These are phyloP conservation scores for Pistacia integerrima DNA, from an alignment of 345 rosid species.

Conservation along the genomic window DNA sequence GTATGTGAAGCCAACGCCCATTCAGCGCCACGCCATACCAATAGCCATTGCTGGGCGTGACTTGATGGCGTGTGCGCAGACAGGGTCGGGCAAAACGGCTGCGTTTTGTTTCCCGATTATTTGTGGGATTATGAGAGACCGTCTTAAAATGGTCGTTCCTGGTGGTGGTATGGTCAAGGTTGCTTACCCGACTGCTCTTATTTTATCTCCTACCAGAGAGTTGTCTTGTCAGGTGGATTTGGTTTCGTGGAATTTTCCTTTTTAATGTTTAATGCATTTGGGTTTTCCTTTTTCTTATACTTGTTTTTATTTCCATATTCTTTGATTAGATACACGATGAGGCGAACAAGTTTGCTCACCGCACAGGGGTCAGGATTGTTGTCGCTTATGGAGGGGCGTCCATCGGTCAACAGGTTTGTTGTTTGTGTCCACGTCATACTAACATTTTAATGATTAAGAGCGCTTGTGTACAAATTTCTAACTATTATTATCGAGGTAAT, in stretches of 20 bases:
- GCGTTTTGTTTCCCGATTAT: conserved; percentile 60
- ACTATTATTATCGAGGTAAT: too few relatives aligned
- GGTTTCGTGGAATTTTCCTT: not conserved
- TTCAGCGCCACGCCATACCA: conserved; percentile 61
- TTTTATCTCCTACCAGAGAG: conserved; percentile 60
- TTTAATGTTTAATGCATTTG: not conserved
- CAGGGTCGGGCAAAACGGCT: conserved; percentile 63
- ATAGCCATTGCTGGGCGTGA: conserved; percentile 53
- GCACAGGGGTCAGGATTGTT: conserved; percentile 41
- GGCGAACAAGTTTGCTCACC: conserved; percentile 48
- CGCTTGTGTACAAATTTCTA: too few relatives aligned
- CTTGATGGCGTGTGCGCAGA: conserved; percentile 67
- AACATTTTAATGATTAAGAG: not conserved
- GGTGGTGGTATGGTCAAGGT: conserved; percentile 20
- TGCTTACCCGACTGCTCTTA: conserved; percentile 47
- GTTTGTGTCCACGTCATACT: not conserved
- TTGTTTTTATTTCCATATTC: not conserved
- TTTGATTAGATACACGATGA: conserved; percentile 47
- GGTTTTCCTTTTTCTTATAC: not conserved
- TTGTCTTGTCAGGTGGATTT: conserved; percentile 50
- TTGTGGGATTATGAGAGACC: conserved; percentile 30
- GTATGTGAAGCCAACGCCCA: conserved; percentile 53
- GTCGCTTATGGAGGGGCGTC: conserved; percentile 60
- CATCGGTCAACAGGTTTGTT: conserved; percentile 41
- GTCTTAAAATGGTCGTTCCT: conserved; percentile 4